These are phyloP conservation scores for Sclerotinia borealis DNA, from an alignment of 2,329 filamentous ascomycete genomes.

Conservation along the genomic window DNA sequence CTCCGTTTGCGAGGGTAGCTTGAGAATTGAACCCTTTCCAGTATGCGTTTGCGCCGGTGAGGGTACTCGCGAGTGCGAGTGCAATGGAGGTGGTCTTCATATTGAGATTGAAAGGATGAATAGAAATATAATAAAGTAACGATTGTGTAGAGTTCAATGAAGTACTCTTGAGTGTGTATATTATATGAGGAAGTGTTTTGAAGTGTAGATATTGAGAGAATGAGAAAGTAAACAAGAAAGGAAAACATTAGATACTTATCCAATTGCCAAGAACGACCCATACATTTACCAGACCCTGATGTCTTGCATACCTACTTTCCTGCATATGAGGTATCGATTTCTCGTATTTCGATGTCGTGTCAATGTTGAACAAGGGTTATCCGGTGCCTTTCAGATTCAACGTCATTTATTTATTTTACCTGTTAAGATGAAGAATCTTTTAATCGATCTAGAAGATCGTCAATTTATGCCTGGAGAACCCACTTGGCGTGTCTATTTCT, in stretches of 20 bases:
- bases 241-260: constrained; percentile 4
- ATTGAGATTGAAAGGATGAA: not conserved
- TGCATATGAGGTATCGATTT: not conserved
- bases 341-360: constrained; percentile 1
- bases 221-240: not conserved
- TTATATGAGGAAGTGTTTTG: too few species aligned
- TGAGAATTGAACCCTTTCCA: constrained; percentile 40
- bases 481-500: constrained; percentile 3
- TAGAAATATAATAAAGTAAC: constrained; percentile 1
- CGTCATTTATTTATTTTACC: not conserved
- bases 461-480: not conserved
- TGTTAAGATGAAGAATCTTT: not conserved
- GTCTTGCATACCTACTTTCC: not conserved
- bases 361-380: not conserved
- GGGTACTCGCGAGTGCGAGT: constrained; percentile 31
- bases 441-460: constrained; percentile 4
- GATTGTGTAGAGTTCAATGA: constrained; percentile 5
- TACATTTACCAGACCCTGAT: not conserved
- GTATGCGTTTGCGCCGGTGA: constrained; percentile 33
- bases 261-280: constrained; percentile 1
- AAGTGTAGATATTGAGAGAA: not conserved
- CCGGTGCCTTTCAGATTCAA: not conserved
- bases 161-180: not conserved
- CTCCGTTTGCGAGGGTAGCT: constrained; percentile 40
- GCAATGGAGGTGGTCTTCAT: constrained; percentile 27